Evolutionary conservation across 1,284 basidiomycete genomes (phyloP).

Genomic region (Lignosus rhinocerotis): DNA sequence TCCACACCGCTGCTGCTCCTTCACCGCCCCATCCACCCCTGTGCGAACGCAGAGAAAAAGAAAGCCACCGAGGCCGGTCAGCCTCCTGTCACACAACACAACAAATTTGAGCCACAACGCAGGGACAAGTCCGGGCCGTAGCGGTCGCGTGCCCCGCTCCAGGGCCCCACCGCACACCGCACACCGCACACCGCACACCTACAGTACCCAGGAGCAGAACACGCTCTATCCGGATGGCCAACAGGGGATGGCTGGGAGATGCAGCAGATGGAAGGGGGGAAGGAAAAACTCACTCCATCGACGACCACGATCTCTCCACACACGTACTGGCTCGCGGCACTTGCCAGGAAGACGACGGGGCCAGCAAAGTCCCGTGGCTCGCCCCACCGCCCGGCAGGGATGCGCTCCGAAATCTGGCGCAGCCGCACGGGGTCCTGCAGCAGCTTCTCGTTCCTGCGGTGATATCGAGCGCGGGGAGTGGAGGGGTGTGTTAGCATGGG

Average conservation of each 20-base stretch:
- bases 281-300: constrained; percentile 56
- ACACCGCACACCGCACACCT: not conserved
- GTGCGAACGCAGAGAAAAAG: not conserved
- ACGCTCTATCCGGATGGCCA: too few relatives aligned
- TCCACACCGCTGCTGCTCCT: not conserved
- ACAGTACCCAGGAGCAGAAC: not conserved
- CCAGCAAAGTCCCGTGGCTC: constrained; percentile 88
- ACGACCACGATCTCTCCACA: constrained; percentile 85
- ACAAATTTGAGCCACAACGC: not conserved
- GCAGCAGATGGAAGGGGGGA: not conserved
- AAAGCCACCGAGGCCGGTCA: constrained; percentile 4
- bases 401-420: constrained; percentile 90
- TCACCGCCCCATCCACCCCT: constrained; percentile 27
- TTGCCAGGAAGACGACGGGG: constrained; percentile 88
- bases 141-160: not conserved
- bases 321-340: constrained; percentile 84
- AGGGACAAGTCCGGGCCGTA: constrained; percentile 1
- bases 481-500: not conserved
- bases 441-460: constrained; percentile 73
- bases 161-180: not conserved
- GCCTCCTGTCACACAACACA: not conserved
- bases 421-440: constrained; percentile 73
- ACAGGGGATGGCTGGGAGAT: not conserved
- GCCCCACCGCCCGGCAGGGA: constrained; percentile 92
- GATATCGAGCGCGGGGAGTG: not conserved